A percentile compares a stretch with the other conserved stretches of the same genome.
phyloP scores from a whole-genome alignment of 768 basidiomycete genomes.

The Hirschioporus abietinus region DNA sequence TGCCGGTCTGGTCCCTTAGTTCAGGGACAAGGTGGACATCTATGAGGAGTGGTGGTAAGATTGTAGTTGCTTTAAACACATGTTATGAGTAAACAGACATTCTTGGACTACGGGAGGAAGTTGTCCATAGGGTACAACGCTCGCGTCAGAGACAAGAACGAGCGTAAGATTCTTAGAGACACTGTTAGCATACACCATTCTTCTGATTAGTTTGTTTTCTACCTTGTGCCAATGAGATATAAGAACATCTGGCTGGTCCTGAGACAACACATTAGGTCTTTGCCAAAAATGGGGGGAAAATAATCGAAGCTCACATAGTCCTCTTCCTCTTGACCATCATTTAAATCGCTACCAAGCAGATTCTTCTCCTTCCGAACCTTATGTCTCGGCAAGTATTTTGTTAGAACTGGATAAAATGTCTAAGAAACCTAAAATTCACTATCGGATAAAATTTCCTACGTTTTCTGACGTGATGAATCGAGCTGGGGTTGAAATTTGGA shows the following conservation, averaged over 20 bases:
- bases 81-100: constrained; percentile 40
- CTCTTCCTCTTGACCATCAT: constrained; percentile 31
- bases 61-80: constrained; percentile 13
- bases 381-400: constrained; percentile 69
- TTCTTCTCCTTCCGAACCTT: constrained; percentile 82
- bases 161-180: constrained; percentile 73
- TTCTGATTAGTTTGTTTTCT: constrained; percentile 15
- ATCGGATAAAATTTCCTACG: constrained; percentile 37
- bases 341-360: constrained; percentile 41
- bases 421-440: constrained; percentile 4
- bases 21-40: constrained; percentile 61
- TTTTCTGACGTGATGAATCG: constrained; percentile 71
- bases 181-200: constrained; percentile 9
- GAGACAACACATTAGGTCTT: constrained; percentile 7
- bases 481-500: constrained; percentile 42
- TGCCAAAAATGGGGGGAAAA: constrained; percentile 8
- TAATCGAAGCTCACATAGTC: not conserved
- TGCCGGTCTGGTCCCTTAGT: constrained; percentile 58
- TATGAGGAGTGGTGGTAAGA: constrained; percentile 23
- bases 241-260: constrained; percentile 29
- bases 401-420: constrained; percentile 53
- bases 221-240: constrained; percentile 84
- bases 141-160: constrained; percentile 72
- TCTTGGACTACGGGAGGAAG: constrained; percentile 56
- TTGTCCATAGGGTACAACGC: constrained; percentile 43